Base-by-base conservation (phyloP, 73 alveolate genomes). In the Blepharisma japonicum region DNA sequence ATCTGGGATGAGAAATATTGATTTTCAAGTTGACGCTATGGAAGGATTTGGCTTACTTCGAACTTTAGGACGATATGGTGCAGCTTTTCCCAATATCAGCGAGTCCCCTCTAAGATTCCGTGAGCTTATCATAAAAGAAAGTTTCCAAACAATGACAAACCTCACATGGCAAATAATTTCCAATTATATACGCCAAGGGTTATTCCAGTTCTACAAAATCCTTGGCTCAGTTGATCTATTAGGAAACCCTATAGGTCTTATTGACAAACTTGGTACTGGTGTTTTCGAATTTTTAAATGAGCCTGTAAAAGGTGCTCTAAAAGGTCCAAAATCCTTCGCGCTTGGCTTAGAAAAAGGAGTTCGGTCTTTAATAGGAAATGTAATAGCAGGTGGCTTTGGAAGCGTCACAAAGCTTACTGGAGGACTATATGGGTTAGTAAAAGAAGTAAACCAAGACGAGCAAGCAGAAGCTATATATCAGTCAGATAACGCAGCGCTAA, bases 191-290 rank as follows among this genome's bases (percentile, higher is more conserved):
- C 48, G 88, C 47, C 91, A 94, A 83, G 96, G 95, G 39, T 80
- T 89, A 7, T 32, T 78, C 55, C 94, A 94, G 79, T 80, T 94
- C 56, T 90, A 91, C 56, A 90, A 91, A 81, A 77, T 94, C 2
- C 45, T 94, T 18, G 98, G 98, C 20, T 71, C 90, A 61, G 50
- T 87, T 38, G 97, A 90, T 77, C 71, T 94, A 7, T 68, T 94
- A 14, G 98, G 98, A 8, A 94, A 94, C 77, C 98, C 98, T 49
- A 95, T 94, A 9, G 91, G 96, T 68, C 84, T 94, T 42, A 84
- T 94, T 5, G 91, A 91, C 71, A 94, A 94, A 77, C 87, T 94
- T 0, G 98, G 98, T 11, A 91, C 96, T 0, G 98, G 98, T 6
- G 94, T 94, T 11, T 94, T 91, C 77, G 98, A 91, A 77, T 89